A percentile compares a stretch with the other conserved stretches of the same genome.
Conservation (phyloP, 768 basidiomycete species). For the Rhizopogon vinicolor region DNA sequence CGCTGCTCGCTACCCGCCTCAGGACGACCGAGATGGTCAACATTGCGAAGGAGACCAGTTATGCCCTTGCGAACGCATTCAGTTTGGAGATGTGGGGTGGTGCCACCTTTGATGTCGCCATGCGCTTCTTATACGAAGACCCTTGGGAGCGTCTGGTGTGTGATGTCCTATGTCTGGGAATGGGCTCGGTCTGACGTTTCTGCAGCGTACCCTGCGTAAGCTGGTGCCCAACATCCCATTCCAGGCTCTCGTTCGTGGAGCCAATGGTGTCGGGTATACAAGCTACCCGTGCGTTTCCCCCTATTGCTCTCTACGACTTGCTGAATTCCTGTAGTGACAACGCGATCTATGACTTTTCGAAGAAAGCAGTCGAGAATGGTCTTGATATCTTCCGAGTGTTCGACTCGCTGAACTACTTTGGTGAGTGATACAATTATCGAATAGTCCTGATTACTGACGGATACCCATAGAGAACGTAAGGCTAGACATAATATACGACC, state of each 20-base stretch:
- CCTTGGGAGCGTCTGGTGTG: constrained; percentile 96
- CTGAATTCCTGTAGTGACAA: constrained; percentile 63
- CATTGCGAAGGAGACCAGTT: constrained; percentile 96
- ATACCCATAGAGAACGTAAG: constrained; percentile 62
- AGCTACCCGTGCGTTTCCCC: constrained; percentile 78
- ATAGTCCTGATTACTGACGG: neutral
- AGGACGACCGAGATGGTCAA: constrained; percentile 97
- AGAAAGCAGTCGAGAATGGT: constrained; percentile 99
- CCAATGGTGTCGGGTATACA: constrained; percentile 98
- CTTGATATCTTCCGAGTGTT: constrained; percentile 99
- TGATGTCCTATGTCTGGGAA: constrained; percentile 4
- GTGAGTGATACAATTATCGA: constrained; percentile 36
- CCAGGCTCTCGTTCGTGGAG: constrained; percentile 97
- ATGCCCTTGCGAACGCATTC: constrained; percentile 93
- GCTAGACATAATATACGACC: neutral
- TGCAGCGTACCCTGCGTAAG: constrained; percentile 83
- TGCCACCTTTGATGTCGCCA: constrained; percentile 97
- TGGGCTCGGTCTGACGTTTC: constrained; percentile 8
- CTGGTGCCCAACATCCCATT: constrained; percentile 98
- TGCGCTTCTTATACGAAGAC: constrained; percentile 99
- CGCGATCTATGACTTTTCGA: constrained; percentile 98
- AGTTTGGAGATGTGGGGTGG: constrained; percentile 99
- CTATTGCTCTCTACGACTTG: neutral
- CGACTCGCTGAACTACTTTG: constrained; percentile 98
- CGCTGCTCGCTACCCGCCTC: constrained; percentile 91